These are phyloP conservation scores for Pestalotiopsis sp. DNA, from an alignment of 2,329 filamentous ascomycete species.

Conservation along the genomic window DNA sequence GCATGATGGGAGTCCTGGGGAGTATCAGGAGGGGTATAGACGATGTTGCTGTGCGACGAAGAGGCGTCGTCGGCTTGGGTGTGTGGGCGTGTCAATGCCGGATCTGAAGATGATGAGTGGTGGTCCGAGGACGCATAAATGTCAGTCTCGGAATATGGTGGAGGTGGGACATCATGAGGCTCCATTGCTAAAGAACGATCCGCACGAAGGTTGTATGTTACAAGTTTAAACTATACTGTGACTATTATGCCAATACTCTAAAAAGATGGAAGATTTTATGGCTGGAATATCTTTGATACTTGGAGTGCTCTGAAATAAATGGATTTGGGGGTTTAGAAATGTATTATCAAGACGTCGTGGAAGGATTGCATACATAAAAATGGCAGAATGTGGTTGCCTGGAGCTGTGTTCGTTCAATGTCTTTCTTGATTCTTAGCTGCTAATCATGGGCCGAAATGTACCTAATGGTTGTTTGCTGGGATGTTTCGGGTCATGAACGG, in stretches of 20 bases:
- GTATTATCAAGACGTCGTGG: neutral
- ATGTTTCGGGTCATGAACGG: neutral
- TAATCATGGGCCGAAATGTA: constrained; percentile 2
- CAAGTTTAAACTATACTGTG: neutral
- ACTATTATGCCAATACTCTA: neutral
- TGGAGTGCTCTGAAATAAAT: neutral
- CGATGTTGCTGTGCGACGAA: constrained; percentile 45
- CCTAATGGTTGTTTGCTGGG: neutral
- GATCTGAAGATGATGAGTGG: constrained; percentile 20
- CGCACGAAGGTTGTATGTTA: neutral
- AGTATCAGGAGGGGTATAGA: constrained; percentile 56
- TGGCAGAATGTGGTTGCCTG: constrained; percentile 9
- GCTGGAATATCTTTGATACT: neutral
- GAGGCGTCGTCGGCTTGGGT: constrained; percentile 37
- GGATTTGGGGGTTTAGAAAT: neutral
- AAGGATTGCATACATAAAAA: neutral
- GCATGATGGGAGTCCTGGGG: constrained; percentile 39
- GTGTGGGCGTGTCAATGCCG: constrained; percentile 32
- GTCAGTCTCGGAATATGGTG: constrained; percentile 62
- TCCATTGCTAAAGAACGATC: constrained; percentile 24
- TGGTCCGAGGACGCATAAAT: constrained; percentile 43
- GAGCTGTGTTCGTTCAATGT: neutral
- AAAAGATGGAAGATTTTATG: neutral
- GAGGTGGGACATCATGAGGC: constrained; percentile 47
- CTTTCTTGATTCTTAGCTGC: neutral